Conservation (phyloP, 1,284 basidiomycete species). For the Termitomyces sp. region DNA sequence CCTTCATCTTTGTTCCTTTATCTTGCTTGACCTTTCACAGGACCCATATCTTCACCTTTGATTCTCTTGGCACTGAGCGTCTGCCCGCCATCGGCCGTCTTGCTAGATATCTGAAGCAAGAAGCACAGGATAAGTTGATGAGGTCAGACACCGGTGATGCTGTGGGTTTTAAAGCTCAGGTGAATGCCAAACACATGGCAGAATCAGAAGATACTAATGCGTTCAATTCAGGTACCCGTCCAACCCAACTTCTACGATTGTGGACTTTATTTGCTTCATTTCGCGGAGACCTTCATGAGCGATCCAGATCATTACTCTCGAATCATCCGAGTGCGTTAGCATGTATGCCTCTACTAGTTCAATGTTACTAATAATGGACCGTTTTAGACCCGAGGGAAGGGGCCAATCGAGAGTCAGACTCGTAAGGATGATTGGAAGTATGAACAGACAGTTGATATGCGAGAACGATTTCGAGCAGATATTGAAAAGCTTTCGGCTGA, state of each 20-base stretch:
- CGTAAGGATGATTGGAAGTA: slow-evolving; percentile 48
- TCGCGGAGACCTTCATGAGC: slow-evolving; percentile 65
- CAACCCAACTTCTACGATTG: slow-evolving; percentile 88
- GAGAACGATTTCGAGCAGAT: slow-evolving; percentile 30
- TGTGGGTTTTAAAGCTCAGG: slow-evolving; percentile 42
- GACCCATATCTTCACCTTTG: slow-evolving; percentile 79
- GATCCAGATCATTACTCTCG: slow-evolving; percentile 43
- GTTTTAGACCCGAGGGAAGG: slow-evolving; percentile 26
- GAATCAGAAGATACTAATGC: background rate
- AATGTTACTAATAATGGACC: background rate
- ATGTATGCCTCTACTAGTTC: background rate
- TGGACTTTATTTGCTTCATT: slow-evolving; percentile 79
- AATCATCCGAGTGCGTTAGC: slow-evolving; percentile 39
- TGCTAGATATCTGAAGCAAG: slow-evolving; percentile 64
- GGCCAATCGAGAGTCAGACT: slow-evolving; percentile 23
- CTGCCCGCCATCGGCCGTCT: slow-evolving; percentile 58
- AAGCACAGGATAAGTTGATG: slow-evolving; percentile 76
- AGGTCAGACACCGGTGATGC: slow-evolving; percentile 39
- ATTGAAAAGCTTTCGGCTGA: slow-evolving; percentile 31
- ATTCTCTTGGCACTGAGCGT: slow-evolving; percentile 79
- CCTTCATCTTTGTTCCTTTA: background rate
- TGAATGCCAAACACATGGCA: slow-evolving; percentile 21
- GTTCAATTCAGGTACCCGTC: slow-evolving; percentile 53
- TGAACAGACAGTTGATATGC: slow-evolving; percentile 29
- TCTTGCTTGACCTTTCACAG: slow-evolving; percentile 30